Evolutionary conservation across 2,329 filamentous ascomycete species (phyloP).

Genomic region (Cadophora sp.): DNA sequence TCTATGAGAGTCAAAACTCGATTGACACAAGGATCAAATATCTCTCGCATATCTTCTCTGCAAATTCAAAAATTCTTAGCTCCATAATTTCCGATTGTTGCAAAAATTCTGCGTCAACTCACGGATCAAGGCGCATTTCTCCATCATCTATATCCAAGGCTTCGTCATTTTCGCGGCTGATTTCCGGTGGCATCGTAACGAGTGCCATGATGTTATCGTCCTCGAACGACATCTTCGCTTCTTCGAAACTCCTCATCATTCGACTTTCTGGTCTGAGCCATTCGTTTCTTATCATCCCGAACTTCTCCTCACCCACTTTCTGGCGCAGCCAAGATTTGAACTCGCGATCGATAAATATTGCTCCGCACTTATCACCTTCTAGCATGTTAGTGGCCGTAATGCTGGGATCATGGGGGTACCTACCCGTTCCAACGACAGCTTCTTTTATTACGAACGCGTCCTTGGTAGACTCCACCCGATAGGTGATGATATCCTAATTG

Average conservation of each 20-base stretch:
- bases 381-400: neutral
- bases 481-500: conserved; percentile 11
- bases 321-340: neutral
- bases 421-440: conserved; percentile 10
- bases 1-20: conserved; percentile 10
- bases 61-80: no score
- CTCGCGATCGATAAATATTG: neutral
- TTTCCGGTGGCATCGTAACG: conserved; percentile 4
- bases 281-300: neutral
- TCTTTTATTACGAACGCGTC: conserved; percentile 8
- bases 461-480: neutral
- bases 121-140: neutral
- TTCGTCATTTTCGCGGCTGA: conserved; percentile 3
- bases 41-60: neutral
- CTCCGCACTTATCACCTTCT: conserved; percentile 7
- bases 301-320: neutral
- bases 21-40: conserved; percentile 18
- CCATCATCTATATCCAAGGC: conserved; percentile 4
- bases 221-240: conserved; percentile 10
- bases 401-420: neutral
- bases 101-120: neutral
- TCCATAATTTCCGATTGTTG: no score
- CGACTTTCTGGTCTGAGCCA: neutral
- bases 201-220: neutral
- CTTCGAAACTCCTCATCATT: conserved; percentile 11